These are phyloP conservation scores for Saccharomyces kudriavzevii DNA, from an alignment of 805 yeast species.

Conservation along the genomic window DNA sequence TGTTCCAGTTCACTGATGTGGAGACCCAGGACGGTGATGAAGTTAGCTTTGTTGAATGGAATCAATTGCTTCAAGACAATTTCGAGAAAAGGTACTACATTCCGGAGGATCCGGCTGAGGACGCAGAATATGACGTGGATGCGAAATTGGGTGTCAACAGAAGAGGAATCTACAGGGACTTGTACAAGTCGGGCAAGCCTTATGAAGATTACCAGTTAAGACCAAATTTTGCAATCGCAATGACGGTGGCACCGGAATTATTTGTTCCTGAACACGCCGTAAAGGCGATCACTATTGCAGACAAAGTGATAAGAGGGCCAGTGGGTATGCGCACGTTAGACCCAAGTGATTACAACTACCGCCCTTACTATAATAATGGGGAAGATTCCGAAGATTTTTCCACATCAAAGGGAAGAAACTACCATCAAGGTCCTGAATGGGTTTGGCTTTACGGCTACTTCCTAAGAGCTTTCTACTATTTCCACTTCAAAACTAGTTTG, in stretches of 20 bases:
- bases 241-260: constrained; percentile 91
- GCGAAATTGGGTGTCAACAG: constrained; percentile 57
- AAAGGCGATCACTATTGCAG: constrained; percentile 64
- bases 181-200: constrained; percentile 71
- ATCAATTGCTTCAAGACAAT: constrained; percentile 53
- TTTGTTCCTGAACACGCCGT: constrained; percentile 57
- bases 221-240: constrained; percentile 87
- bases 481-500: constrained; percentile 38
- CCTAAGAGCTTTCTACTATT: constrained; percentile 61
- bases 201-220: constrained; percentile 91
- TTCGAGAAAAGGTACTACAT: constrained; percentile 76
- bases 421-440: constrained; percentile 99
- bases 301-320: constrained; percentile 71
- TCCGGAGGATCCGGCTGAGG: constrained; percentile 59
- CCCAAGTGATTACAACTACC: constrained; percentile 84
- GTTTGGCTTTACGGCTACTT: constrained; percentile 87
- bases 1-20: constrained; percentile 53
- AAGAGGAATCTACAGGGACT: constrained; percentile 89
- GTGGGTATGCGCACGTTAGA: constrained; percentile 88
- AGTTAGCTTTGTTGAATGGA: constrained; percentile 64
- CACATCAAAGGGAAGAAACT: constrained; percentile 90
- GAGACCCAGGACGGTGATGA: constrained; percentile 48
- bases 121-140: constrained; percentile 53
- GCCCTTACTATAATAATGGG: constrained; percentile 80
- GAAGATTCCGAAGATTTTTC: constrained; percentile 81